Conservation (phyloP, 208 protist species). For the Crithidia fasciculata region DNA sequence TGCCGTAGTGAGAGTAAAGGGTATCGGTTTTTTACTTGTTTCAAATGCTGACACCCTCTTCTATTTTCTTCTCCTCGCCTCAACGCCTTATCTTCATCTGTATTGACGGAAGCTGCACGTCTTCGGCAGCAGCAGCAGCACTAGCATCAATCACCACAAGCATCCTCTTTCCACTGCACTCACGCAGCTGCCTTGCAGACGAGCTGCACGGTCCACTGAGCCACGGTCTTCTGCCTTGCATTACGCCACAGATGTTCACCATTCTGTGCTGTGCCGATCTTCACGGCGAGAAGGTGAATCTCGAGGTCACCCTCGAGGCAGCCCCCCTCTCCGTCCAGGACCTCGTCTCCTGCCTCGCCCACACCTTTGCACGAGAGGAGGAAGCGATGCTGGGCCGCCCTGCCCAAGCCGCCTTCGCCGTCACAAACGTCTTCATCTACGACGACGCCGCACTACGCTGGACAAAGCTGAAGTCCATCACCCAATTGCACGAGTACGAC, state of each 20-base stretch:
- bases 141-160: too few species aligned
- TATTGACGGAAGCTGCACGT: too few species aligned
- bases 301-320: constrained; percentile 64
- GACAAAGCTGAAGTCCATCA: constrained; percentile 48
- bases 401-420: background rate
- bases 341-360: constrained; percentile 39
- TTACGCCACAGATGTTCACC: constrained; percentile 52
- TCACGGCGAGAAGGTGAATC: constrained; percentile 79
- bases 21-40: too few species aligned
- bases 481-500: constrained; percentile 85
- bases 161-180: too few species aligned
- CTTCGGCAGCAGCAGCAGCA: too few species aligned
- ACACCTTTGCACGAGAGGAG: constrained; percentile 51
- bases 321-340: constrained; percentile 44
- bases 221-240: background rate
- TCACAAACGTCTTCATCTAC: constrained; percentile 64
- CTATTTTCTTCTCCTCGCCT: background rate
- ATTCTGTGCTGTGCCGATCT: constrained; percentile 81
- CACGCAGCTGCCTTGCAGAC: too few species aligned
- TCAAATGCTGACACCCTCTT: background rate
- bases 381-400: background rate
- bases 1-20: too few species aligned
- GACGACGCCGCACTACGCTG: constrained; percentile 69
- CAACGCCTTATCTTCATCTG: too few species aligned
- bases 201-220: too few species aligned